phyloP scores from a whole-genome alignment of 2,329 filamentous ascomycete genomes.

The Fusarium buharicum region DNA sequence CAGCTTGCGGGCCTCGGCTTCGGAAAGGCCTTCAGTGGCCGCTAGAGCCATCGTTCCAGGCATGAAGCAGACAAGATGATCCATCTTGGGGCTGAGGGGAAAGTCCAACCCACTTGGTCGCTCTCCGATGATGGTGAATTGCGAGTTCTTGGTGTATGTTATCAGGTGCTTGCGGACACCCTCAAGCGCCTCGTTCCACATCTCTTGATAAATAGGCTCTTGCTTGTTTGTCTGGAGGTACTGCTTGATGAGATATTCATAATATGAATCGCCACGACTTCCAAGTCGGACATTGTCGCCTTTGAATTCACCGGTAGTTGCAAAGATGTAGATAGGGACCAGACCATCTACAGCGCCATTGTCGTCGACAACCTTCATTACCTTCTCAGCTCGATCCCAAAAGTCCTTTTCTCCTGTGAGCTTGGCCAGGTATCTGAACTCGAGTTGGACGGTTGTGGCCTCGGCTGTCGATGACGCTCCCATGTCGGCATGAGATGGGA shows the following conservation, averaged over 20 bases:
- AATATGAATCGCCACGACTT: constrained; percentile 96
- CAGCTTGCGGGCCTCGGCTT: constrained; percentile 78
- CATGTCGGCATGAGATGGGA: constrained; percentile 83
- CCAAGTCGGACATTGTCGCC: constrained; percentile 90
- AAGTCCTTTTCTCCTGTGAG: constrained; percentile 92
- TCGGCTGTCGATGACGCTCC: constrained; percentile 95
- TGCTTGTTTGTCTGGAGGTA: constrained; percentile 91
- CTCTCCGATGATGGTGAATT: constrained; percentile 91
- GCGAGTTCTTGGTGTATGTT: constrained; percentile 82
- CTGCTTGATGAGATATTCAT: constrained; percentile 99
- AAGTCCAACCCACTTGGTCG: constrained; percentile 76
- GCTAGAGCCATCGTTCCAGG: constrained; percentile 93
- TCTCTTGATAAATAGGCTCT: constrained; percentile 85
- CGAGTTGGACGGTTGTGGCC: constrained; percentile 89
- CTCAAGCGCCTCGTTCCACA: constrained; percentile 88
- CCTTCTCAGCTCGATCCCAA: constrained; percentile 91
- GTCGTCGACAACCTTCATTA: constrained; percentile 90
- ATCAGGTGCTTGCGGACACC: constrained; percentile 93
- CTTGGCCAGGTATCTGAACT: constrained; percentile 97
- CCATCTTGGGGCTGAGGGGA: constrained; percentile 87
- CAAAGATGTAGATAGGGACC: constrained; percentile 89
- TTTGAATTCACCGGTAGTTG: constrained; percentile 80
- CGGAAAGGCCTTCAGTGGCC: constrained; percentile 80
- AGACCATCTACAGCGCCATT: constrained; percentile 83
- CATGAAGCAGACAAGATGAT: constrained; percentile 97